phyloP scores from a whole-genome alignment of 805 yeast species.

The Cyberlindnera nakhonratchasimensis region DNA sequence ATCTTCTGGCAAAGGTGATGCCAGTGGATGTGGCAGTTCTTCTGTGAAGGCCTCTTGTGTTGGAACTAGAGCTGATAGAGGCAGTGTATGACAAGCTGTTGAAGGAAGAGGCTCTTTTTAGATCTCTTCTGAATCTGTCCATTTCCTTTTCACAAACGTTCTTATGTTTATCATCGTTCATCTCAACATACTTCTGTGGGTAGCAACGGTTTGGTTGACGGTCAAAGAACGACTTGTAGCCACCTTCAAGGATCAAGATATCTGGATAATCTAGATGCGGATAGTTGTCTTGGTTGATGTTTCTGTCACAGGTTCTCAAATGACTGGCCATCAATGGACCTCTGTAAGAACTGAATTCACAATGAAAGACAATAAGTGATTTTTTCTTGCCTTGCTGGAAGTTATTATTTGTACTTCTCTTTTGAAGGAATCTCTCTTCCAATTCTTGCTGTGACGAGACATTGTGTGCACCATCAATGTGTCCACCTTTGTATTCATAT shows the following conservation, averaged over 20 bases:
- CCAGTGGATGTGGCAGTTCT: slow-evolving; percentile 25
- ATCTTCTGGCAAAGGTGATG: slow-evolving; percentile 21
- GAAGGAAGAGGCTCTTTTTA: slow-evolving; percentile 37
- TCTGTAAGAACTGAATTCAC: slow-evolving; percentile 89
- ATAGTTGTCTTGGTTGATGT: slow-evolving; percentile 65
- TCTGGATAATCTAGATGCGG: slow-evolving; percentile 87
- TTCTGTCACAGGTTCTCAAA: slow-evolving; percentile 79
- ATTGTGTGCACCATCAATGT: slow-evolving; percentile 79
- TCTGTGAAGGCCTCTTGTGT: slow-evolving; percentile 18
- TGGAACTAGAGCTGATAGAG: slow-evolving; percentile 7
- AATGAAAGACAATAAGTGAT: slow-evolving; percentile 76
- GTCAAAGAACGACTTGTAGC: slow-evolving; percentile 77
- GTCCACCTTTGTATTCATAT: slow-evolving; percentile 92
- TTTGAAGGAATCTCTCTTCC: slow-evolving; percentile 49
- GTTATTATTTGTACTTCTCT: slow-evolving; percentile 11
- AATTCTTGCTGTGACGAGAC: slow-evolving; percentile 66
- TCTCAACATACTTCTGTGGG: slow-evolving; percentile 80
- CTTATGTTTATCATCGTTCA: slow-evolving; percentile 64
- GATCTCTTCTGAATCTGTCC: slow-evolving; percentile 47
- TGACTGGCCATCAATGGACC: slow-evolving; percentile 94
- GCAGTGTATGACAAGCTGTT: slow-evolving; percentile 27
- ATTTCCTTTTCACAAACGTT: slow-evolving; percentile 52
- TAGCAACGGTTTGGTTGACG: slow-evolving; percentile 54
- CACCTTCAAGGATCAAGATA: slow-evolving; percentile 84
- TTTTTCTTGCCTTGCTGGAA: slow-evolving; percentile 27